Conservation (phyloP, 1,284 basidiomycete genomes). For the Trametes polyzona region DNA sequence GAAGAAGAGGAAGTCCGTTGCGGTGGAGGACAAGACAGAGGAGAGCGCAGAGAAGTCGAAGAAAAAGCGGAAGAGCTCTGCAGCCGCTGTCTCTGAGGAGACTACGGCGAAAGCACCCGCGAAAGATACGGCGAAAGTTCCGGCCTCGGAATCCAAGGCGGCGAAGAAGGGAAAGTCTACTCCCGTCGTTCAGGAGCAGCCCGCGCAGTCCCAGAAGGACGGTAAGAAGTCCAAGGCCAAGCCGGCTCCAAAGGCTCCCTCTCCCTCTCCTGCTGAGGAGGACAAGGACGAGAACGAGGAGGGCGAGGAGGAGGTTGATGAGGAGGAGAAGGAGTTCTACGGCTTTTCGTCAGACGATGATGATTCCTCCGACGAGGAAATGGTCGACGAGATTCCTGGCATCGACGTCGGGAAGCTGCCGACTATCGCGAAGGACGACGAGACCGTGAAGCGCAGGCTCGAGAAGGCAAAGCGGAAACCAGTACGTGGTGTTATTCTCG, state of each 20-base stretch:
- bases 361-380: conserved; percentile 80
- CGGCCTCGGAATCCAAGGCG: background rate
- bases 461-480: conserved; percentile 81
- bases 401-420: conserved; percentile 77
- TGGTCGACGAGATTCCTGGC: conserved; percentile 53
- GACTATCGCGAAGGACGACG: conserved; percentile 85
- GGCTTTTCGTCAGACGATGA: conserved; percentile 82
- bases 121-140: background rate
- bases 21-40: conserved; percentile 1
- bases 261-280: conserved; percentile 7
- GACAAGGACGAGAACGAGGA: conserved; percentile 18
- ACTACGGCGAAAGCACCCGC: background rate
- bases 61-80: conserved; percentile 13
- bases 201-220: background rate
- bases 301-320: conserved; percentile 21
- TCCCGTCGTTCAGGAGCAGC: background rate
- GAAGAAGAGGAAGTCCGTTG: conserved; percentile 18
- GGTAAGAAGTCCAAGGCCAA: conserved; percentile 12
- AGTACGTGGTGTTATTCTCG: conserved; percentile 47
- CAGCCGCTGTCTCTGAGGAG: background rate
- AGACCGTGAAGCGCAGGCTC: conserved; percentile 76
- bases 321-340: conserved; percentile 50
- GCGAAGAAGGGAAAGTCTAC: conserved; percentile 9
- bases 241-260: conserved; percentile 3
- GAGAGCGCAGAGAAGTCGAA: conserved; percentile 11